Percentiles rank a stretch among this genome's conserved stretches.
Evolutionary conservation across 2,329 filamentous ascomycete species (phyloP).

Genomic region (Clonostachys byssicola): DNA sequence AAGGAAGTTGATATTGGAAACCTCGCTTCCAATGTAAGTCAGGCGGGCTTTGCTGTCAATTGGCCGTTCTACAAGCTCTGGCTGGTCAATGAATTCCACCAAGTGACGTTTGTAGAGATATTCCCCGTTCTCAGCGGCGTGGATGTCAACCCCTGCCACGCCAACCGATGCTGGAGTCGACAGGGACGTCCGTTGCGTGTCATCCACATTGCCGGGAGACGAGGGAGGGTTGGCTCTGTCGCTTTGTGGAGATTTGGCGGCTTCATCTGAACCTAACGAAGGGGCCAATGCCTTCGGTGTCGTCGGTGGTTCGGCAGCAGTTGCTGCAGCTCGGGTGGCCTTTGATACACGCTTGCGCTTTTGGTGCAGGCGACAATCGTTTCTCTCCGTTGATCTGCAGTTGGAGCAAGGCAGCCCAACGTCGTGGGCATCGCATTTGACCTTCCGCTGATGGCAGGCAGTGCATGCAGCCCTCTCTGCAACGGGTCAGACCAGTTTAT

Average conservation of each 20-base stretch:
- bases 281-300: background rate
- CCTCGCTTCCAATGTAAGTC: constrained; percentile 46
- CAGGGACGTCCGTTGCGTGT: background rate
- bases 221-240: background rate
- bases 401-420: background rate
- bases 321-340: background rate
- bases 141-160: background rate
- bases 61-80: background rate
- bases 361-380: background rate
- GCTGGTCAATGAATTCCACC: constrained; percentile 2
- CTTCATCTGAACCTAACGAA: background rate
- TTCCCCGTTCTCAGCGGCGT: background rate
- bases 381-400: background rate
- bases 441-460: background rate
- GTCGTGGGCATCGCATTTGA: background rate
- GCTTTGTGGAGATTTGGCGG: too few species aligned
- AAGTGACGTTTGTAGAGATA: constrained; percentile 1
- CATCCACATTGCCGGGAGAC: background rate
- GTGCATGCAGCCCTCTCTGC: background rate
- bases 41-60: constrained; percentile 5
- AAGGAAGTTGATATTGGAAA: constrained; percentile 50
- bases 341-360: background rate
- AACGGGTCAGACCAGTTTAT: too few species aligned
- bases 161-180: background rate
- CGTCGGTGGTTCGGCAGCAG: background rate